Conservation (phyloP, 2,329 filamentous ascomycete species). For the Chrysoporthe puriensis region DNA sequence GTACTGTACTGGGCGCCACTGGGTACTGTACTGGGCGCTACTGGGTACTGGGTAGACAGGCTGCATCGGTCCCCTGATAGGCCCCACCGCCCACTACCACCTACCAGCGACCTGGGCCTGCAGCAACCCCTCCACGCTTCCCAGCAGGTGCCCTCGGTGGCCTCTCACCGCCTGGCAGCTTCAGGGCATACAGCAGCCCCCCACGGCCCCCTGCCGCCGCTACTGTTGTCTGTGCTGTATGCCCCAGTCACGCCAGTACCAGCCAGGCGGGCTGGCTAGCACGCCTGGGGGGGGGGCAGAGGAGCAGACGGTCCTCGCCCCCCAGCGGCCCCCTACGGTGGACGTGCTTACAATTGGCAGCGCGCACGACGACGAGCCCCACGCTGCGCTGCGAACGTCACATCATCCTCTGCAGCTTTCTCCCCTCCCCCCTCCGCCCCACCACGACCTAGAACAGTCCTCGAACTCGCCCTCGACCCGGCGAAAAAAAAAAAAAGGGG, state of each 20-base stretch:
- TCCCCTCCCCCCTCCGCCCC: background rate
- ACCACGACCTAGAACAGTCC: slow-evolving; percentile 8
- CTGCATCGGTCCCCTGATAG: background rate
- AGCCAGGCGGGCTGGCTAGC: no score
- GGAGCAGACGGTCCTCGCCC: background rate
- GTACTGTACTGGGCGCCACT: no score
- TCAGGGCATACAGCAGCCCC: background rate
- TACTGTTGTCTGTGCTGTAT: background rate
- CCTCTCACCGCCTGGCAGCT: slow-evolving; percentile 2
- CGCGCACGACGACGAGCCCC: background rate
- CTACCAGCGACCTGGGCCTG: background rate
- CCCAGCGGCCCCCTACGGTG: no score
- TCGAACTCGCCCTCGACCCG: background rate
- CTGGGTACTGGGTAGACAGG: no score
- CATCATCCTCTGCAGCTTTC: slow-evolving; percentile 3
- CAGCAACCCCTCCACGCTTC: background rate
- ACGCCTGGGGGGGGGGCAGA: background rate
- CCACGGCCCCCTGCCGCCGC: no score
- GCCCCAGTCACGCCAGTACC: no score
- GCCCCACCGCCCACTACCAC: background rate
- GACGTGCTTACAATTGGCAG: background rate
- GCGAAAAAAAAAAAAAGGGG: no score
- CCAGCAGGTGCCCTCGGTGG: no score
- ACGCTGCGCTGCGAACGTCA: background rate
- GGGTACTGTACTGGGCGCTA: no score